Conservation (phyloP, 495 filamentous ascomycete species). For the Neurospora sp. region DNA sequence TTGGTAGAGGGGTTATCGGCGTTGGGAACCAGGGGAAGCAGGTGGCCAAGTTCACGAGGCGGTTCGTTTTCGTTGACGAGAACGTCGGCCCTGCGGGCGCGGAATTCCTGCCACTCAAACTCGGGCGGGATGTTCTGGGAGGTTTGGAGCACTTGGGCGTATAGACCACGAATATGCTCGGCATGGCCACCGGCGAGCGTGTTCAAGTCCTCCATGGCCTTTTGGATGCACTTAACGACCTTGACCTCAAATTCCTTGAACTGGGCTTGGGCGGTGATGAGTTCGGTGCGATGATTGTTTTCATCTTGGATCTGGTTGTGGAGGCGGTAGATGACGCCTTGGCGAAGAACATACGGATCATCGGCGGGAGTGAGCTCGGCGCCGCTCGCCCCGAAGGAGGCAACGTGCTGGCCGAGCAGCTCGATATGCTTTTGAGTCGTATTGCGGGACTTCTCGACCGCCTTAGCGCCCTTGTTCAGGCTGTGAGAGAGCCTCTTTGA, state of each 20-base stretch:
- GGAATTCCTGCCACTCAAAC: constrained; percentile 86
- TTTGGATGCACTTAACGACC: constrained; percentile 72
- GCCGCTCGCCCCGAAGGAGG: constrained; percentile 59
- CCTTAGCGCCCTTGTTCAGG: constrained; percentile 79
- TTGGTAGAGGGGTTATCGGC: constrained; percentile 71
- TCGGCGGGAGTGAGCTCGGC: constrained; percentile 55
- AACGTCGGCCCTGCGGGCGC: constrained; percentile 50
- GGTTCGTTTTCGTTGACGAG: constrained; percentile 75
- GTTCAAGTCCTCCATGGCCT: constrained; percentile 69
- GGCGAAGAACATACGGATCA: constrained; percentile 82
- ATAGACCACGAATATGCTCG: constrained; percentile 70
- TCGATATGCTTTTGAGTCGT: constrained; percentile 93
- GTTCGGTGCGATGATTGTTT: constrained; percentile 86
- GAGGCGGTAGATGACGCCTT: constrained; percentile 71
- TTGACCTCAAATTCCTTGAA: constrained; percentile 85
- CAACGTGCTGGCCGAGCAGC: constrained; percentile 74
- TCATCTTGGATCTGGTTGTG: constrained; percentile 89
- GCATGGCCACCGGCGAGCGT: constrained; percentile 65
- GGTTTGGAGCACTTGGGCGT: constrained; percentile 70
- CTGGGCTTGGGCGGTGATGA: constrained; percentile 77
- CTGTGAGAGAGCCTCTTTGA: constrained; percentile 75
- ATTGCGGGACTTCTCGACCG: constrained; percentile 79
- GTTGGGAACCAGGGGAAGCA: constrained; percentile 65
- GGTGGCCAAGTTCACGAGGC: constrained; percentile 56
- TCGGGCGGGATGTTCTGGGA: constrained; percentile 74